These are phyloP conservation scores for Microsporum ferrugineum DNA, from an alignment of 2,329 filamentous ascomycete genomes.

Conservation along the genomic window DNA sequence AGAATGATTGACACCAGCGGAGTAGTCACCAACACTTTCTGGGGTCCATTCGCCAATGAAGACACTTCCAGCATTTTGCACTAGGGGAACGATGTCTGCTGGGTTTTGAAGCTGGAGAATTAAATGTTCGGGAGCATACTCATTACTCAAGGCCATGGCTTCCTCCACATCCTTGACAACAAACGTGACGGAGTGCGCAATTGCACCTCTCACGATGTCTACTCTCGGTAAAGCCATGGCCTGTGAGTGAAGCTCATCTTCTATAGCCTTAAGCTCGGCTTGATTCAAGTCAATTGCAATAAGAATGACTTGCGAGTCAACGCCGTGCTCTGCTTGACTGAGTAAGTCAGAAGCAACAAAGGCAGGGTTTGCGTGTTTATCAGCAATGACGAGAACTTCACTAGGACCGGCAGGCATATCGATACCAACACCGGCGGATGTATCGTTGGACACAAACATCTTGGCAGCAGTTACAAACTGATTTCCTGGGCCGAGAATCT, in stretches of 20 bases:
- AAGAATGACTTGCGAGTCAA: conserved; percentile 88
- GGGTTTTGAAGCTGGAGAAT: conserved; percentile 81
- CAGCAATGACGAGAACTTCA: conserved; percentile 91
- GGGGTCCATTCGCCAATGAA: conserved; percentile 96
- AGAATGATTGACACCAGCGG: conserved; percentile 93
- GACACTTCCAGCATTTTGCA: conserved; percentile 89
- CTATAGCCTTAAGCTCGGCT: conserved; percentile 64
- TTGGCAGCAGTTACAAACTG: conserved; percentile 98
- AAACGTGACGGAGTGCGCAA: conserved; percentile 84
- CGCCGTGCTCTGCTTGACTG: conserved; percentile 91
- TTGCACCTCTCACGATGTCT: conserved; percentile 82
- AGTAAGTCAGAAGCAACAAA: conserved; percentile 93
- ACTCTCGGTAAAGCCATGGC: conserved; percentile 78
- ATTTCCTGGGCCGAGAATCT: conserved; percentile 94
- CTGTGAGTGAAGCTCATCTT: conserved; percentile 81
- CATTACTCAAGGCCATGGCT: conserved; percentile 74
- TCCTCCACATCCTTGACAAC: conserved; percentile 58
- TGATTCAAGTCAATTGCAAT: conserved; percentile 73
- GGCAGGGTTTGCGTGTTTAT: conserved; percentile 74
- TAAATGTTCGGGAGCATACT: conserved; percentile 91
- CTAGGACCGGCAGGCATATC: conserved; percentile 98
- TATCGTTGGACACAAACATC: conserved; percentile 97
- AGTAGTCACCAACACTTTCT: conserved; percentile 96
- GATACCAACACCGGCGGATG: conserved; percentile 85
- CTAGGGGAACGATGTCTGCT: conserved; percentile 59